These are phyloP conservation scores for Adansonia gregorii DNA, from an alignment of 441 rosid genomes.

Conservation along the genomic window DNA sequence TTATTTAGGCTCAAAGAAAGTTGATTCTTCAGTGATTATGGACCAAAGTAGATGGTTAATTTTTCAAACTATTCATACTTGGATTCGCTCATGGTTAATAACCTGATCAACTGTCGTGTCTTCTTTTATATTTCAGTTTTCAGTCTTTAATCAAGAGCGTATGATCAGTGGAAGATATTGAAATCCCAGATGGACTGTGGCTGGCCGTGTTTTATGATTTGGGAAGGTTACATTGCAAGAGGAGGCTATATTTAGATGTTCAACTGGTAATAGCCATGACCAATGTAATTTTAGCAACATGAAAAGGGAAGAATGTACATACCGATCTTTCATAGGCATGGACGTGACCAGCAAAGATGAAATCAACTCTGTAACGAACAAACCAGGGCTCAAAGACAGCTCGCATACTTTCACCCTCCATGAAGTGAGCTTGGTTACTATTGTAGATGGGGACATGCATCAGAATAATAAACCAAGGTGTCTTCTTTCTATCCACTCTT, in stretches of 20 bases:
- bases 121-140: background rate
- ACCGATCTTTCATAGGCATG: conserved; percentile 87
- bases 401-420: conserved; percentile 80
- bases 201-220: background rate
- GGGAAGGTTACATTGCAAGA: background rate
- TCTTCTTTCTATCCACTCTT: conserved; percentile 68
- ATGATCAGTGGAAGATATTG: background rate
- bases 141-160: background rate
- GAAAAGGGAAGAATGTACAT: conserved; percentile 30
- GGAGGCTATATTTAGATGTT: background rate
- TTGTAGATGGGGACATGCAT: conserved; percentile 69
- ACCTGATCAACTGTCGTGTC: background rate
- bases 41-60: background rate
- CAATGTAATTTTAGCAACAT: background rate
- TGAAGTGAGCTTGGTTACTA: conserved; percentile 69
- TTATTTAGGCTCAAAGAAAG: background rate
- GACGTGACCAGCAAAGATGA: conserved; percentile 79
- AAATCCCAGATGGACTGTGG: background rate
- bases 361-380: conserved; percentile 54
- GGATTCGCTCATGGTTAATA: background rate
- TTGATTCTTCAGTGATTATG: background rate
- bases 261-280: background rate
- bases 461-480: conserved; percentile 76
- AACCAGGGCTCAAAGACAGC: conserved; percentile 70
- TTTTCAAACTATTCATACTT: background rate